Evolutionary conservation across 2,329 filamentous ascomycete genomes (phyloP), one percentile per base, ranked within the genome.

Genomic region (Ascomycota sp.): DNA sequence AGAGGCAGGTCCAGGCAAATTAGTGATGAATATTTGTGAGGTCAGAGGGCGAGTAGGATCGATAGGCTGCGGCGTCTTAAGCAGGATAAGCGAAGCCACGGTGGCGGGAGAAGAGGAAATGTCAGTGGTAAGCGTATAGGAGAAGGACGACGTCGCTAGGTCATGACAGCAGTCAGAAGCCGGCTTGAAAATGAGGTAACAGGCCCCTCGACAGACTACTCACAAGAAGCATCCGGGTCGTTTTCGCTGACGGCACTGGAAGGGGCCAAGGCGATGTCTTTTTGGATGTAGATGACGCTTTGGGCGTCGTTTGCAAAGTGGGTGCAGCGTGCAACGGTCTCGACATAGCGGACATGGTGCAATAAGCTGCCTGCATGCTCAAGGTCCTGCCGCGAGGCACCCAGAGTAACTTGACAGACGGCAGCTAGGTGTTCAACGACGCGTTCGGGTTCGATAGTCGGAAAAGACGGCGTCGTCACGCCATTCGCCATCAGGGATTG

Each of bases 11-110:
- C 86, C 81, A 9, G 89, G 84, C 40, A 98, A 63, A 51, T 92
- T 93, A 53, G 86, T 79, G 49, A 93, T 78, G 49, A 91, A 82
- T 46, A 98, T 74, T 58, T 98, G 89, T 37, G 76, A 76, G 45
- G 76, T 74, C 49, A 98, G 72, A 37, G 84, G 78, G 51, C 82
- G 63, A 45, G 68, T 69, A 38, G 81, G 72, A 53, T 93, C 81
- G 57, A 98, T 80, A 34, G 84, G 79, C 50, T 76, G 72, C 35
- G 86, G 77, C 36, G 82, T 74, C 62, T 98, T 98, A 43, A 92
- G 68, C 45, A 98, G 71, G 36, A 83, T 79, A 41, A 95, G 74
- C 43, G 80, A 92, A 33, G 81, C 76, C 31, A 78, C 69, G 31
- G 83, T 92, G n/a, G 75, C 75, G 31, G 76, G 62, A 26, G 77